A percentile compares a stretch with the other conserved stretches of the same genome.
phyloP scores from a whole-genome alignment of 768 basidiomycete genomes.

The Termitomyces sp. region DNA sequence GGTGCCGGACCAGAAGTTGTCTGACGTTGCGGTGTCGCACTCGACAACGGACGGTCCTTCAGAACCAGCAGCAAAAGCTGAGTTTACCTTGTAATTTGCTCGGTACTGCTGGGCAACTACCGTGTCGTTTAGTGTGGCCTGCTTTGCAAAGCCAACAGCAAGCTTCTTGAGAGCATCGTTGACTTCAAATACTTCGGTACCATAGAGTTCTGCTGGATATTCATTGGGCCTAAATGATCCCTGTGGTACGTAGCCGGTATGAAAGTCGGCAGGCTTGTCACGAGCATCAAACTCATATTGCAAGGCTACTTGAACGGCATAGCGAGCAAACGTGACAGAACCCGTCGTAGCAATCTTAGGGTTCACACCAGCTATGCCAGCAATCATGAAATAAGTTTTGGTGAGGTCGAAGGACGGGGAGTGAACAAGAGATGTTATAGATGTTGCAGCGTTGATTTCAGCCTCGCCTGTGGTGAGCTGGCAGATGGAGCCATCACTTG shows the following conservation, averaged over 20 bases:
- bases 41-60: slow-evolving; percentile 8
- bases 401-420: slow-evolving; percentile 6
- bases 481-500: slow-evolving; percentile 4
- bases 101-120: slow-evolving; percentile 4
- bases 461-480: slow-evolving; percentile 10
- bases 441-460: slow-evolving; percentile 11
- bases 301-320: slow-evolving; percentile 9
- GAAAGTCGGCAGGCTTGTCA: slow-evolving; percentile 7
- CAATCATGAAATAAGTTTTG: slow-evolving; percentile 9
- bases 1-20: slow-evolving; percentile 7
- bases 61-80: slow-evolving; percentile 3
- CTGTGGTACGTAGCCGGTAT: slow-evolving; percentile 10
- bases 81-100: neutral
- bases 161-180: slow-evolving; percentile 8
- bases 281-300: slow-evolving; percentile 11
- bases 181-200: slow-evolving; percentile 12
- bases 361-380: slow-evolving; percentile 9
- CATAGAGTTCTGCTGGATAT: slow-evolving; percentile 7
- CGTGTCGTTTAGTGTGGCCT: slow-evolving; percentile 8
- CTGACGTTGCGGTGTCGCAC: slow-evolving; percentile 8
- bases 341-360: slow-evolving; percentile 8
- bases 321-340: slow-evolving; percentile 11
- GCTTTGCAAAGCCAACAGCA: slow-evolving; percentile 7
- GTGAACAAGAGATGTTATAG: slow-evolving; percentile 9
- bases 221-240: slow-evolving; percentile 4